Percentiles rank a stretch among this genome's conserved stretches.
These are phyloP conservation scores for Candida suzukii DNA, from an alignment of 805 yeast genomes.

Conservation along the genomic window DNA sequence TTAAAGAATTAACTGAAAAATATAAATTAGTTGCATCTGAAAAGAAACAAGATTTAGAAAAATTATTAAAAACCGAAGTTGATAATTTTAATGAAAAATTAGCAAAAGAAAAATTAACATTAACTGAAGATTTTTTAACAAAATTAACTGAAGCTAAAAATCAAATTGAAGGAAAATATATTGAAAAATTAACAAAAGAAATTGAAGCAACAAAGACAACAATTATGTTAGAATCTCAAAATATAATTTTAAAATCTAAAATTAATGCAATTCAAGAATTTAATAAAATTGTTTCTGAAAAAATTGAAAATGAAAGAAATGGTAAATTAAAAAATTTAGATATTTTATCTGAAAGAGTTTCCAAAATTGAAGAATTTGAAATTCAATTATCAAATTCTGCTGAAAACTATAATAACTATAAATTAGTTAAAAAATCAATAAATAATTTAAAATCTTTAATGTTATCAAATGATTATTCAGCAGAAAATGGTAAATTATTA, in stretches of 20 bases:
- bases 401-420: constrained; percentile 28
- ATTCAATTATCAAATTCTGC: constrained; percentile 34
- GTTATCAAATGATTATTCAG: constrained; percentile 26
- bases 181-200: constrained; percentile 52
- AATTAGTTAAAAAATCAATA: constrained; percentile 37
- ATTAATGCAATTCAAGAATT: constrained; percentile 64
- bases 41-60: constrained; percentile 14
- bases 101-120: constrained; percentile 41
- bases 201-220: constrained; percentile 60
- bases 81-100: constrained; percentile 22
- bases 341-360: constrained; percentile 48
- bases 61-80: constrained; percentile 21
- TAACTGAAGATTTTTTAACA: constrained; percentile 50
- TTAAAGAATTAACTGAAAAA: constrained; percentile 14
- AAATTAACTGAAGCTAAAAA: constrained; percentile 59
- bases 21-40: constrained; percentile 12
- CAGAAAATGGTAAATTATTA: constrained; percentile 40
- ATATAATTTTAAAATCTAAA: constrained; percentile 61
- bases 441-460: constrained; percentile 35
- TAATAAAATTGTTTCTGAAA: constrained; percentile 46
- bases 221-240: constrained; percentile 64
- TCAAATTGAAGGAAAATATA: constrained; percentile 52
- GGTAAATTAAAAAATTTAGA: constrained; percentile 69
- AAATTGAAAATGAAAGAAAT: constrained; percentile 67
- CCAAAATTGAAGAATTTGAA: constrained; percentile 49